A percentile compares a stretch with the other conserved stretches of the same genome.
phyloP scores from a whole-genome alignment of 805 yeast genomes.

The Cyberlindnera maritima region DNA sequence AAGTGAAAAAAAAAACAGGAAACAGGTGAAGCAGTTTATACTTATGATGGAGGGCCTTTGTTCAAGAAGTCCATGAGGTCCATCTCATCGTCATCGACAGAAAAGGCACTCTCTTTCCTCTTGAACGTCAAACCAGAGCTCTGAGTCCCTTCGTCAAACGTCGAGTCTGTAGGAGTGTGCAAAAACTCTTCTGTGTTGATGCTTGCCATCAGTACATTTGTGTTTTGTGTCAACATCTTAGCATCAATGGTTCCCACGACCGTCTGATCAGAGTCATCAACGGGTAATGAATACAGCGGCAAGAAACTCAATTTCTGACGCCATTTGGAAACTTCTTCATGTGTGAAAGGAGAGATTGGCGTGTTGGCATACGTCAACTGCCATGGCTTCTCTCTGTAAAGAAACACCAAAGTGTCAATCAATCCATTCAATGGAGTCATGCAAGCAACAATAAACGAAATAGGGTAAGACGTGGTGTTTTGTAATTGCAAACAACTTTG shows the following conservation, averaged over 20 bases:
- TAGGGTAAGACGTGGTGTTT: slow-evolving; percentile 58
- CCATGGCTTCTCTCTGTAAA: slow-evolving; percentile 83
- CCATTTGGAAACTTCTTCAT: slow-evolving; percentile 34
- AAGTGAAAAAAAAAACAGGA: not conserved
- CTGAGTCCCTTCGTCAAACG: slow-evolving; percentile 2
- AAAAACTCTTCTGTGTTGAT: slow-evolving; percentile 20
- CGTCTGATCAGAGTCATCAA: slow-evolving; percentile 9
- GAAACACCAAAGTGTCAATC: slow-evolving; percentile 72
- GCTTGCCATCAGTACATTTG: slow-evolving; percentile 12
- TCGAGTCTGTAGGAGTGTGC: slow-evolving; percentile 7
- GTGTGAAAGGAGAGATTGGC: slow-evolving; percentile 22
- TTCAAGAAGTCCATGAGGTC: slow-evolving; percentile 47
- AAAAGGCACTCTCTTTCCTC: slow-evolving; percentile 5
- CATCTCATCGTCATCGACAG: slow-evolving; percentile 30
- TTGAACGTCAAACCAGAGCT: not conserved
- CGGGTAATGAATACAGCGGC: slow-evolving; percentile 47
- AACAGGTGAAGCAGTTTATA: not conserved
- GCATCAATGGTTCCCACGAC: slow-evolving; percentile 4
- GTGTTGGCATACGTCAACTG: slow-evolving; percentile 35
- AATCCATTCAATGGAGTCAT: slow-evolving; percentile 80
- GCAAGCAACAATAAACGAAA: slow-evolving; percentile 65
- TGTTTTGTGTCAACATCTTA: slow-evolving; percentile 3
- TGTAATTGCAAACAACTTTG: slow-evolving; percentile 53
- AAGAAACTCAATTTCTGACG: slow-evolving; percentile 37
- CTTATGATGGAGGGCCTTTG: slow-evolving; percentile 34